These are phyloP conservation scores for Paraphoma chrysanthemicola DNA, from an alignment of 2,329 filamentous ascomycete species.

Conservation along the genomic window DNA sequence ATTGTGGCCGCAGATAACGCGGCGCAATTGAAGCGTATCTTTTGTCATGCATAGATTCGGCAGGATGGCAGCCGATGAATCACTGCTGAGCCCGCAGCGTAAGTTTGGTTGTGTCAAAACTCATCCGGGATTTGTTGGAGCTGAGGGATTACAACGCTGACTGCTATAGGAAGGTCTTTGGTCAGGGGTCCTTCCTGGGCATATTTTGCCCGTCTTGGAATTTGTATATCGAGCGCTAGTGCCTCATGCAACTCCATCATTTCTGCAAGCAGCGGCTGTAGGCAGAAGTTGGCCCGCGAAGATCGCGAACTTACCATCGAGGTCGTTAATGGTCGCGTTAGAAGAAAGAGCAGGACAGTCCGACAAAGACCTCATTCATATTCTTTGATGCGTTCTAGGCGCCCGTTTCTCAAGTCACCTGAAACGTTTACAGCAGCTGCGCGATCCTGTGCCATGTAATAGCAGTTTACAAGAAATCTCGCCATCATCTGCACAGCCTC, in stretches of 20 bases:
- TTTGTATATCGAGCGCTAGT: background rate
- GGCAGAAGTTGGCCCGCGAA: background rate
- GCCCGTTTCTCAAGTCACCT: background rate
- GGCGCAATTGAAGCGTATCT: no score
- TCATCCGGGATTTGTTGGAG: no score
- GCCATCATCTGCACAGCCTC: background rate
- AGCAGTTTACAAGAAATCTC: background rate
- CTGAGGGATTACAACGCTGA: no score
- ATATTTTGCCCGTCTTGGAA: background rate
- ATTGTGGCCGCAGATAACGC: no score
- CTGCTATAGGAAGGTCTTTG: no score
- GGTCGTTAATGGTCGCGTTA: background rate
- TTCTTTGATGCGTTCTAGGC: background rate
- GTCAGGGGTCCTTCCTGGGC: background rate
- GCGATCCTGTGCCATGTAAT: background rate
- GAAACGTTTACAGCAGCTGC: background rate
- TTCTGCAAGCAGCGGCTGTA: background rate
- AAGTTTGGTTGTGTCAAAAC: no score
- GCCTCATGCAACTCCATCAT: background rate
- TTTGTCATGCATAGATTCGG: no score
- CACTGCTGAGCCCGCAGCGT: no score
- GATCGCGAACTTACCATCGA: slow-evolving; percentile 1
- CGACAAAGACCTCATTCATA: slow-evolving; percentile 1
- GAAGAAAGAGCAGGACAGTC: slow-evolving; percentile 1
- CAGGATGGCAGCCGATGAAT: no score